Percentiles rank a stretch among this genome's conserved stretches.
phyloP scores from a whole-genome alignment of 2,329 filamentous ascomycete genomes.

The Pestalotiopsis sp. region DNA sequence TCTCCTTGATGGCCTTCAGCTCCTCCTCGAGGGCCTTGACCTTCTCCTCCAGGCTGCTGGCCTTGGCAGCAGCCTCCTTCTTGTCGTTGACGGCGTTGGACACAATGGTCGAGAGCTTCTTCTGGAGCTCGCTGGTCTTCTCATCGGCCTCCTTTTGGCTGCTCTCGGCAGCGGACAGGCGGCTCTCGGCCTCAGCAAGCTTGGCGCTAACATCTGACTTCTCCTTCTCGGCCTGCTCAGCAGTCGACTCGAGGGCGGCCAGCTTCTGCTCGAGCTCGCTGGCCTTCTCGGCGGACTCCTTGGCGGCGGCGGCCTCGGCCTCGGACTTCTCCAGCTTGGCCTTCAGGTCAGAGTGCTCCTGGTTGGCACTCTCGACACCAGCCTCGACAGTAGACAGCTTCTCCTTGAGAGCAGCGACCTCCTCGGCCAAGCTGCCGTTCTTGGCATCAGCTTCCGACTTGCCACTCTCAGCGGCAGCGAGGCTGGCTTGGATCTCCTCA shows the following conservation, averaged over 20 bases:
- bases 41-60: constrained; percentile 5
- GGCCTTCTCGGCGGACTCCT: constrained; percentile 18
- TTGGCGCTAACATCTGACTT: neutral
- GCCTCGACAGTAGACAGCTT: constrained; percentile 12
- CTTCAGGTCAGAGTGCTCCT: constrained; percentile 8
- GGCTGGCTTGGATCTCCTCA: constrained; percentile 11
- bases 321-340: constrained; percentile 10
- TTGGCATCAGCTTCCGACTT: constrained; percentile 14
- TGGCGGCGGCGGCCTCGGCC: constrained; percentile 11
- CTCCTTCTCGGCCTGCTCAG: constrained; percentile 9
- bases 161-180: constrained; percentile 17
- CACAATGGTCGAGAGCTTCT: constrained; percentile 20
- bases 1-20: constrained; percentile 19
- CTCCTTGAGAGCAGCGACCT: constrained; percentile 21
- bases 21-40: constrained; percentile 24
- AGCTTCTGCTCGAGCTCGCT: constrained; percentile 20
- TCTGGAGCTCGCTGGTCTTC: constrained; percentile 14
- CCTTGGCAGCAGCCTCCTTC: constrained; percentile 13
- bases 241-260: constrained; percentile 17
- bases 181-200: constrained; percentile 7
- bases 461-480: constrained; percentile 19
- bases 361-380: constrained; percentile 16
- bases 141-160: constrained; percentile 15
- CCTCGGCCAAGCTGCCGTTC: neutral
- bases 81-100: constrained; percentile 20